These are phyloP conservation scores for Middelhovenomyces tepae DNA, from an alignment of 805 yeast species.

Conservation along the genomic window DNA sequence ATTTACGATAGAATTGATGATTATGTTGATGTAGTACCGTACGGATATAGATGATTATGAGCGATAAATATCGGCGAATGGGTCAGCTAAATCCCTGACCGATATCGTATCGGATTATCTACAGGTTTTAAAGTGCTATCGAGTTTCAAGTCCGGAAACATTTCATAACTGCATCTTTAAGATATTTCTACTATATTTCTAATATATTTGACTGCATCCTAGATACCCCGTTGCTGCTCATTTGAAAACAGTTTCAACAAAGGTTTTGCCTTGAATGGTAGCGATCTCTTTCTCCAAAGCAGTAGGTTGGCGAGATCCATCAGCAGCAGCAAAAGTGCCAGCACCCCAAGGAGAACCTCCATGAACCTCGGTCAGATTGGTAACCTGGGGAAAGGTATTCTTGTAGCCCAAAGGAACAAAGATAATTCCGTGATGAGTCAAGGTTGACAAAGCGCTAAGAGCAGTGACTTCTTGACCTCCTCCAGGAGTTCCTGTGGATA, in stretches of 20 bases:
- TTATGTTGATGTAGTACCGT: too few species aligned
- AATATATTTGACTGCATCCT: too few species aligned
- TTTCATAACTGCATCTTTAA: too few species aligned
- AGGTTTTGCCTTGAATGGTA: conserved; percentile 55
- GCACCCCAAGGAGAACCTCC: conserved; percentile 90
- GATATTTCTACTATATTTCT: too few species aligned
- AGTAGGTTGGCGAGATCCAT: conserved; percentile 65
- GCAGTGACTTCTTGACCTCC: conserved; percentile 70
- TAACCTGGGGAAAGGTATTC: conserved; percentile 43
- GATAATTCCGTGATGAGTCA: conserved; percentile 66
- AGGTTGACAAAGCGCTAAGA: conserved; percentile 43
- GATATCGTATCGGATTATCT: too few species aligned
- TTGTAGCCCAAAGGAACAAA: conserved; percentile 68
- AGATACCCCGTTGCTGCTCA: too few species aligned
- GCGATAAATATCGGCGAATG: too few species aligned
- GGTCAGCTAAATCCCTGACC: too few species aligned
- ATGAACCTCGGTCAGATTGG: conserved; percentile 58
- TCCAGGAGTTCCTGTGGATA: conserved; percentile 59
- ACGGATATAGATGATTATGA: too few species aligned
- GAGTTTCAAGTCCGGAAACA: too few species aligned
- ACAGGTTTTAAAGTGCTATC: too few species aligned
- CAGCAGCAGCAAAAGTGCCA: conserved; percentile 66
- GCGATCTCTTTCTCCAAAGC: conserved; percentile 60
- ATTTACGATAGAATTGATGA: too few species aligned
- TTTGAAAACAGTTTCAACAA: conserved; percentile 39